Base-by-base conservation (phyloP, 192 early-diverging fungal genomes). In the Dissophora ornata region DNA sequence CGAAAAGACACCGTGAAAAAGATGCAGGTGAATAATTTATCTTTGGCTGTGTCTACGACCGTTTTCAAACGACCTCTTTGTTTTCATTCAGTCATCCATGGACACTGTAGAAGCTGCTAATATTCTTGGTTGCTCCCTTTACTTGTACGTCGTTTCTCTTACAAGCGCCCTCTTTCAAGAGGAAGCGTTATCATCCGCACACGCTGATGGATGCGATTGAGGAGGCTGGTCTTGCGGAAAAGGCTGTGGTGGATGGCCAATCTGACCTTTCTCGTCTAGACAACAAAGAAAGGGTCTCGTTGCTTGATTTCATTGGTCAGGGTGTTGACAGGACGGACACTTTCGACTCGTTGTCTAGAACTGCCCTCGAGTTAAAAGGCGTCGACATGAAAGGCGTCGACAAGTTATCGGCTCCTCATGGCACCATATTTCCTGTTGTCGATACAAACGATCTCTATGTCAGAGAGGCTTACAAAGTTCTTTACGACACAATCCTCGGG, bases 381-480 rank as follows among this genome's bases (percentile, higher is more conserved):
- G 22, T 29, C n/a, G 16, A 66, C 2, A 42, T 41, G 16, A 21
- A 41, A 46, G 36, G 29, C 30, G 25, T 66, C 24, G 57, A 45
- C 63, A 42, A 44, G 15, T 2, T 58, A 46, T 26, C 42, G 12
- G 5, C 42, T 18, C 57, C 40, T 21, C 1, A 6, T 12, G 54
- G 24, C 18, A 34, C 44, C 13, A 10, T 0, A 2, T 47, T 69
- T 69, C 45, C 56, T 58, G 48, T 48, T 9, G 42, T 69, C 53
- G 7, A 48, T 18, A 38, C 49, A n/a, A 45, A 36, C 8, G 33
- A 46, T 25, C 67, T 69, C 45, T 77, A 47, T 41, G 38, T 77
- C 19, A 60, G 73, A 45, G 8, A 53, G 33, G 22, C 40, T n/a
- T 80, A 73, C 53, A 41, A 45, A 59, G 58, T 67, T 26, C 44